phyloP scores from a whole-genome alignment of 495 filamentous ascomycete genomes.

The Bacidia rubella region DNA sequence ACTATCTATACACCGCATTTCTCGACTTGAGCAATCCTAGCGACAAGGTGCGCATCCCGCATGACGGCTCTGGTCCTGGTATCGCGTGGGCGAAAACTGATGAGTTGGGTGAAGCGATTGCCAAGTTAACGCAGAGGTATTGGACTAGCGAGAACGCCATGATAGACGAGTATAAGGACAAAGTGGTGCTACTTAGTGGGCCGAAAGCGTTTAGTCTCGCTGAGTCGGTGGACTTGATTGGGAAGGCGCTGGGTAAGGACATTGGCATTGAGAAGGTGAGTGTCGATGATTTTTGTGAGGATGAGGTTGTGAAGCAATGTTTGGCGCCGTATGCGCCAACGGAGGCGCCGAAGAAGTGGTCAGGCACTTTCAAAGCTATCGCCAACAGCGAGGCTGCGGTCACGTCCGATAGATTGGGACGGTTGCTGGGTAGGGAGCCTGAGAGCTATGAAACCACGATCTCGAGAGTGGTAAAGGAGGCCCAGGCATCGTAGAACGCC shows the following conservation, averaged over 20 bases:
- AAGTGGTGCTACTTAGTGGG: slow-evolving; percentile 29
- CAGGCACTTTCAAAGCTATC: slow-evolving; percentile 32
- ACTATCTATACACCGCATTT: slow-evolving; percentile 55
- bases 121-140: slow-evolving; percentile 26
- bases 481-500: too few species aligned
- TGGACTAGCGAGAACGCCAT: neutral
- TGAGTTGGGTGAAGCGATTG: slow-evolving; percentile 36
- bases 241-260: slow-evolving; percentile 16
- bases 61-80: slow-evolving; percentile 32
- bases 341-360: slow-evolving; percentile 20
- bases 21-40: slow-evolving; percentile 28
- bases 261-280: slow-evolving; percentile 25
- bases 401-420: slow-evolving; percentile 21
- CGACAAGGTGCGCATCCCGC: slow-evolving; percentile 36
- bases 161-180: slow-evolving; percentile 24
- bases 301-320: slow-evolving; percentile 23
- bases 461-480: slow-evolving; percentile 1
- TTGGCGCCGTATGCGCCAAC: slow-evolving; percentile 19
- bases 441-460: slow-evolving; percentile 23
- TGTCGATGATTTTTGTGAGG: slow-evolving; percentile 29
- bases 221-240: slow-evolving; percentile 30
- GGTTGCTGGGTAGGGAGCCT: slow-evolving; percentile 29
- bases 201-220: slow-evolving; percentile 25
- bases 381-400: slow-evolving; percentile 28
- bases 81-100: slow-evolving; percentile 40